Percentiles rank a stretch among this genome's conserved stretches.
Evolutionary conservation across 306 rosid species (phyloP).

Genomic region (Cajanus cajan): DNA sequence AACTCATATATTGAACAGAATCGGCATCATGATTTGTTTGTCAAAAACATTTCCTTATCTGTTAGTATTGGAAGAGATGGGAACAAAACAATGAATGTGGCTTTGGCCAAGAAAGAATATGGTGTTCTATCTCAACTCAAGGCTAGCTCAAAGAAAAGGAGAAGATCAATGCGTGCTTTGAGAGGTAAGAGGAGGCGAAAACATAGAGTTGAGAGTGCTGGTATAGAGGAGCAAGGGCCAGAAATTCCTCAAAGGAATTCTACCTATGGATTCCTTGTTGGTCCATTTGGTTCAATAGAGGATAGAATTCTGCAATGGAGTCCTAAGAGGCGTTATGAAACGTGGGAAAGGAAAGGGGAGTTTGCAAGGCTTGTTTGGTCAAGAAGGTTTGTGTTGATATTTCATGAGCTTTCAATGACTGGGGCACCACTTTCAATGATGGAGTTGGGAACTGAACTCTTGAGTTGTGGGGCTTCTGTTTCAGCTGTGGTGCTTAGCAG

Average conservation of each 20-base stretch:
- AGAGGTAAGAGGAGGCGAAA: slow-evolving; percentile 46
- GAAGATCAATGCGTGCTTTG: slow-evolving; percentile 33
- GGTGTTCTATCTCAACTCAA: slow-evolving; percentile 37
- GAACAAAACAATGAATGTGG: slow-evolving; percentile 33
- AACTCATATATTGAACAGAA: slow-evolving; percentile 39
- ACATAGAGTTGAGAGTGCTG: slow-evolving; percentile 33
- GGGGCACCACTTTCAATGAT: slow-evolving; percentile 96
- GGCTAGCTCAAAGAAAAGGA: slow-evolving; percentile 51
- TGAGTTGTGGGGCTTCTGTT: slow-evolving; percentile 86
- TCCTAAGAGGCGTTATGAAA: slow-evolving; percentile 62
- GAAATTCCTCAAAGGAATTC: slow-evolving; percentile 62
- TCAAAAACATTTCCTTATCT: slow-evolving; percentile 29
- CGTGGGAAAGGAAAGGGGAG: slow-evolving; percentile 67
- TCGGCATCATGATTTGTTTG: slow-evolving; percentile 43
- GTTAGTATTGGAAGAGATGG: slow-evolving; percentile 34
- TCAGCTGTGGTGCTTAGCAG: slow-evolving; percentile 84
- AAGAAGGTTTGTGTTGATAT: slow-evolving; percentile 71
- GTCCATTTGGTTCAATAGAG: slow-evolving; percentile 82
- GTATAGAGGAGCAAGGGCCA: slow-evolving; percentile 46
- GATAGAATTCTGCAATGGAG: slow-evolving; percentile 70
- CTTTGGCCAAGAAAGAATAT: slow-evolving; percentile 50
- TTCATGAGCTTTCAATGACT: slow-evolving; percentile 95
- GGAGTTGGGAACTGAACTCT: slow-evolving; percentile 89
- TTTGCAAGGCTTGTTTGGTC: slow-evolving; percentile 74
- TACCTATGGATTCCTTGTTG: slow-evolving; percentile 76